Evolutionary conservation across 208 protist species (phyloP), one percentile per base, ranked within the genome.

Genomic region (Crithidia expoeki): DNA sequence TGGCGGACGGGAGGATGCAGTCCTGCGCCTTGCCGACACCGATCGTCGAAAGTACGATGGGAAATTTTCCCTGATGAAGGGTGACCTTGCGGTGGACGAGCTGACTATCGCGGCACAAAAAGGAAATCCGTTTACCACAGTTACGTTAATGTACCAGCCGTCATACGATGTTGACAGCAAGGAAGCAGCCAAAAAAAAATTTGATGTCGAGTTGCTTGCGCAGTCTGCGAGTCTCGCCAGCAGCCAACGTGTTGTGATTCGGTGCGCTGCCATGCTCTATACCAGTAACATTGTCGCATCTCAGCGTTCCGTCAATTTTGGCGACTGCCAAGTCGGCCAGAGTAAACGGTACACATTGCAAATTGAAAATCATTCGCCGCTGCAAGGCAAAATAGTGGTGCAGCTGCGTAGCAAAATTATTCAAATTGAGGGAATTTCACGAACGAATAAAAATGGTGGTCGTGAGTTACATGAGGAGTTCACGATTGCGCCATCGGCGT

Each of bases 381-480:
- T 96, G n/a, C 85, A 87, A 2, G 84, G 86, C 3, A 85, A 76
- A 59, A 61, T 94, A 19, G 51, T 84, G 62, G 74, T 96, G 42
- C 80, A 94, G 57, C 53, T 96, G 40, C 86, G 91, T 10, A 96
- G 91, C 67, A 96, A 96, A 74, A 90, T 96, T 71, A 89, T 96
- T 58, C 81, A 73, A 53, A 90, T 96, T 49, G 91, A 94, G 17
- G 90, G 88, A 5, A 16, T 73, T 17, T 62, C 65, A 1, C 63
- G 49, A 14, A 46, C 65, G 0, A 52, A 61, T 19, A 63, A 47
- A 28, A 53, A 49, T 33, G 40, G 52, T 21, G 68, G 68, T 7
- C 69, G 81, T 17, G 88, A 96, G 67, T 74, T 84, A 36, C 72
- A 80, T 14, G 88, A 87, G 33, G 81, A 90, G 50, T 90, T 96